Conservation (phyloP, 495 filamentous ascomycete genomes). For the Aspergillus panamensis region DNA sequence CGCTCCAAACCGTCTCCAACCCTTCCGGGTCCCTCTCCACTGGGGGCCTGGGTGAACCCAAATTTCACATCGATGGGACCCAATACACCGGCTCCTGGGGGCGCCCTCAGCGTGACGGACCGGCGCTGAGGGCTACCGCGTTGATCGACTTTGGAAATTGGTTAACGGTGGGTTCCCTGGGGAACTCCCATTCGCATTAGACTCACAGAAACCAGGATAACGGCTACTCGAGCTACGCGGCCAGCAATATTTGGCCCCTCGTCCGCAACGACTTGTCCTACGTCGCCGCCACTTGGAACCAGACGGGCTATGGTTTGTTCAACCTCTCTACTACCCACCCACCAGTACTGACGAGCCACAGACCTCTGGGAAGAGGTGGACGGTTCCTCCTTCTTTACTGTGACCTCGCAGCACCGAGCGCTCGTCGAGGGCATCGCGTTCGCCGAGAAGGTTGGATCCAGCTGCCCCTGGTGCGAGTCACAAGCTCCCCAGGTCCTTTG, state of each 20-base stretch:
- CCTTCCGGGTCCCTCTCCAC: slow-evolving; percentile 53
- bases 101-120: slow-evolving; percentile 68
- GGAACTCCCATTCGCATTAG: slow-evolving; percentile 11
- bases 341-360: slow-evolving; percentile 1
- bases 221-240: slow-evolving; percentile 26
- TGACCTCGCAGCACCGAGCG: slow-evolving; percentile 53
- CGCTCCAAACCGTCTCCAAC: slow-evolving; percentile 57
- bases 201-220: slow-evolving; percentile 18
- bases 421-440: slow-evolving; percentile 59
- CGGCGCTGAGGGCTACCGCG: slow-evolving; percentile 63
- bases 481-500: slow-evolving; percentile 59
- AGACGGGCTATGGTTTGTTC: slow-evolving; percentile 40
- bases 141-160: slow-evolving; percentile 43
- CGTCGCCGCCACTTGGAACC: slow-evolving; percentile 67
- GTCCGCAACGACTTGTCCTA: slow-evolving; percentile 65
- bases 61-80: slow-evolving; percentile 54
- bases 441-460: slow-evolving; percentile 40
- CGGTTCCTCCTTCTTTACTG: slow-evolving; percentile 57
- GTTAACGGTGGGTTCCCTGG: slow-evolving; percentile 27
- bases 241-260: slow-evolving; percentile 54
- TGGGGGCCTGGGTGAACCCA: slow-evolving; percentile 38
- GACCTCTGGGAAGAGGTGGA: slow-evolving; percentile 72
- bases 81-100: slow-evolving; percentile 64
- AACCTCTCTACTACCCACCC: not conserved
- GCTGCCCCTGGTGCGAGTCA: slow-evolving; percentile 47